phyloP scores from a whole-genome alignment of 2,329 filamentous ascomycete species.

The Fusarium vanettenii region DNA sequence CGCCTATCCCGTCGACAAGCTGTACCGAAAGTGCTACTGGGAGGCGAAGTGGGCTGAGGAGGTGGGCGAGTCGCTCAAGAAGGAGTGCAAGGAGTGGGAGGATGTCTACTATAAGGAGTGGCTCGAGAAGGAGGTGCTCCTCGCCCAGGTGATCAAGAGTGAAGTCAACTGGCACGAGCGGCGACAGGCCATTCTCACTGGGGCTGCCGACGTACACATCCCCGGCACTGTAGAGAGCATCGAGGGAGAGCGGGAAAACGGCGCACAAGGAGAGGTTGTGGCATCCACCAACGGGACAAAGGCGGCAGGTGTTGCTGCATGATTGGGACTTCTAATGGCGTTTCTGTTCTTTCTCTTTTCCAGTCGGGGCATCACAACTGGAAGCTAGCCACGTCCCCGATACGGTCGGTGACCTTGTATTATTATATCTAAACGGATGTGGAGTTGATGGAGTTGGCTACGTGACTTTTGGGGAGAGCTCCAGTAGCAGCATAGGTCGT shows the following conservation, averaged over 20 bases:
- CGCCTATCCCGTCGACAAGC: conserved; percentile 66
- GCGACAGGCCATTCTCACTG: conserved; percentile 65
- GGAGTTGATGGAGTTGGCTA: conserved; percentile 44
- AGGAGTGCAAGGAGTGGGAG: conserved; percentile 75
- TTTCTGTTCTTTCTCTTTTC: background rate
- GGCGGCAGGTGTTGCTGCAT: conserved; percentile 8
- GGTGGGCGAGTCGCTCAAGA: conserved; percentile 71
- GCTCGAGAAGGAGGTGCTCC: conserved; percentile 81
- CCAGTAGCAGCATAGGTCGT: conserved; percentile 9
- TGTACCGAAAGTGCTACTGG: conserved; percentile 75
- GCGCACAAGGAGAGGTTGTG: conserved; percentile 24
- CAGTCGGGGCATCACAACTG: background rate
- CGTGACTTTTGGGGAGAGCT: conserved; percentile 12
- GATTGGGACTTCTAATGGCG: background rate
- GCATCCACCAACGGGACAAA: conserved; percentile 17
- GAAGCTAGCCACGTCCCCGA: background rate
- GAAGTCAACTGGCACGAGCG: conserved; percentile 75
- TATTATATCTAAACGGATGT: conserved; percentile 26
- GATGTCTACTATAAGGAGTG: conserved; percentile 77
- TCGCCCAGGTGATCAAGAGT: conserved; percentile 76
- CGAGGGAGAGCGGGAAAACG: conserved; percentile 41
- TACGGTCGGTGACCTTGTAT: conserved; percentile 19
- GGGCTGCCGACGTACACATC: conserved; percentile 59
- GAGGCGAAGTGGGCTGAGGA: conserved; percentile 80
- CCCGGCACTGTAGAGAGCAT: conserved; percentile 46